These are phyloP conservation scores for Hydrangea macrophylla DNA, from an alignment of 148 eudicot genomes.

Conservation along the genomic window DNA sequence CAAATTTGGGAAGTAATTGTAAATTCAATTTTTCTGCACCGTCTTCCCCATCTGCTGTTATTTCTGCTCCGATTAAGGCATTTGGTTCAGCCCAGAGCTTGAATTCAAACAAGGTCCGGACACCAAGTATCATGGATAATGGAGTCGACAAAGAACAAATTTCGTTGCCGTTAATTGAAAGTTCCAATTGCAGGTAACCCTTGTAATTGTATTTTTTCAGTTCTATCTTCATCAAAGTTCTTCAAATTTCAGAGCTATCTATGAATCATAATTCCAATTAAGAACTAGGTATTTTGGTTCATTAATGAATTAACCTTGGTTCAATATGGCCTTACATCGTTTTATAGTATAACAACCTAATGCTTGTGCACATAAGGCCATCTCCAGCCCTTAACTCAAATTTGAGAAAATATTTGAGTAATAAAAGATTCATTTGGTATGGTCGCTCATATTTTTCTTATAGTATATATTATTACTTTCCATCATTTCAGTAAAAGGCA, in stretches of 20 bases:
- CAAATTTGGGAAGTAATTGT: conserved; percentile 26
- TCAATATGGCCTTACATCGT: background rate
- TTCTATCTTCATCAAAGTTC: background rate
- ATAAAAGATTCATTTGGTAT: no score
- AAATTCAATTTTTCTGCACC: conserved; percentile 45
- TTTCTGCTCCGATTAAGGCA: conserved; percentile 24
- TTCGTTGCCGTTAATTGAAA: conserved; percentile 10
- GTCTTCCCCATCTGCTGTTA: conserved; percentile 22
- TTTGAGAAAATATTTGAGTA: no score
- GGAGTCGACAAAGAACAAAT: conserved; percentile 20
- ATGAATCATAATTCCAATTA: background rate
- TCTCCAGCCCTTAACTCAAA: no score
- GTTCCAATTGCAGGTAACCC: conserved; percentile 46
- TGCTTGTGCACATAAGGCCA: no score
- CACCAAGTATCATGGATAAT: conserved; percentile 24
- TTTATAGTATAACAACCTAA: background rate
- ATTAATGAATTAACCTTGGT: background rate
- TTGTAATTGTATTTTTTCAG: background rate
- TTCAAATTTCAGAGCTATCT: background rate
- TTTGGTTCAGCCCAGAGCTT: conserved; percentile 31
- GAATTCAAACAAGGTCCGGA: conserved; percentile 14
- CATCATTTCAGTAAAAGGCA: no score
- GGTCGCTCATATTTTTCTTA: no score
- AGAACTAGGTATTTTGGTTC: background rate
- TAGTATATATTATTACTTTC: no score